Evolutionary conservation across 106 monocot species (phyloP), one percentile per base, ranked within the genome.

Genomic region (Dendrobium nobile): DNA sequence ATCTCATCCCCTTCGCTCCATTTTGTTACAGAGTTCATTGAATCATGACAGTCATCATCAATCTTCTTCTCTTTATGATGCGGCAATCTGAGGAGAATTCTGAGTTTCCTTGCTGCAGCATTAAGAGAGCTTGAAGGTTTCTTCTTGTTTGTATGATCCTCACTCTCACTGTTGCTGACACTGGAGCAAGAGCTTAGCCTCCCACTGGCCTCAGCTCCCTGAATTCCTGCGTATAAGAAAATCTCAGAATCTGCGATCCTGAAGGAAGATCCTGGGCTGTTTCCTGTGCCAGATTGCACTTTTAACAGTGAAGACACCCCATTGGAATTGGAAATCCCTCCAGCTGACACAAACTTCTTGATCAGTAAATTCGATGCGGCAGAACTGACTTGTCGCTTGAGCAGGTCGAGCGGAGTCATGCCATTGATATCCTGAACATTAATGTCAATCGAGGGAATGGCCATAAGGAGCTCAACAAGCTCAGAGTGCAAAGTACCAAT

Each of bases 191-290:
- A 88, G 67, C 89, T 93, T 1, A 82, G 81, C 78, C 89, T 87
- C 33, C 77, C 89, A 75, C 88, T 86, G 31, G 70, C 58, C 24
- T 84, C 85, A 9, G 79, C 78, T 33, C 75, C 67, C 41, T 77
- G 85, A 15, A 88, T 87, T 10, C 92, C 97, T 16, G 87, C 79
- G 80, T 87, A 91, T 75, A 95, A 73, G 77, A 99, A 88, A 48
- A 99, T 92, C 85, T 99, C 98, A 0, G 93, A 82, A 87, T 99
- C 98, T 22, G 90, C 82, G 22, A 99, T 82, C 26, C 79, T 89
- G 82, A 99, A 99, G 17, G 80, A 77, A 48, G 95, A 95, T 7
- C 95, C 98, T 4, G 98, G 98, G 81, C 91, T 93, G 19, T 28
- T 87, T 41, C 79, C 85, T 20, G 85, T 70, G 18, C 85, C 84